Conservation (phyloP, 306 rosid genomes). For the Lathyrus oleraceus region DNA sequence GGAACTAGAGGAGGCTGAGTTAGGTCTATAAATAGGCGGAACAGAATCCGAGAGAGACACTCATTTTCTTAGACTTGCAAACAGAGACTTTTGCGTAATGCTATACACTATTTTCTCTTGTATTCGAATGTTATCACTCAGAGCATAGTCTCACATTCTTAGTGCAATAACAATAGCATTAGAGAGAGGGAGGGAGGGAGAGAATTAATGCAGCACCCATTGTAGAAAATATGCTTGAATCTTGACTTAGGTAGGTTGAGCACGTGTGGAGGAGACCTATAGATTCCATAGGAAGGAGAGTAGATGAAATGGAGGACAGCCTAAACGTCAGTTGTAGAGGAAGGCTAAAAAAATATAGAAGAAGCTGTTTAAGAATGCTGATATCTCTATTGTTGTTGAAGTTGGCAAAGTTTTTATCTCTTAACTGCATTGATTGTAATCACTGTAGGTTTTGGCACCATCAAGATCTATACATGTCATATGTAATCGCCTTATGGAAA, state of each 20-base stretch:
- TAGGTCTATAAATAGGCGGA: background rate
- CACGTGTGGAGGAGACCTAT: background rate
- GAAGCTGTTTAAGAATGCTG: background rate
- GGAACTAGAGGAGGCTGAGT: background rate
- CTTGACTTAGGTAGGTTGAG: background rate
- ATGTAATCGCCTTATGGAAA: conserved; percentile 6
- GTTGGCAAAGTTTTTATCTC: conserved; percentile 18
- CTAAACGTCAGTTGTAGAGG: background rate
- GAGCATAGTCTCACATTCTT: background rate
- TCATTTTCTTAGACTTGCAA: background rate
- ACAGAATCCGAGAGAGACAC: background rate
- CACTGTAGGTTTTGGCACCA: too few species aligned
- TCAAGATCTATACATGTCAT: too few species aligned
- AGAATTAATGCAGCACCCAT: background rate
- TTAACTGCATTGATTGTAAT: background rate
- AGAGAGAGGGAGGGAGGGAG: background rate
- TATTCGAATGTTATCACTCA: background rate
- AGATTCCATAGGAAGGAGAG: background rate
- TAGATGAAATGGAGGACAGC: background rate
- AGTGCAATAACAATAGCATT: background rate
- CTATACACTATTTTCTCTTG: background rate
- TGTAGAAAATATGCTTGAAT: background rate
- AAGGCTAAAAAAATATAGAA: background rate
- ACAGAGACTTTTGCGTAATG: background rate
- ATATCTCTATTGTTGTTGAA: conserved; percentile 27